These are phyloP conservation scores for Mortierella hygrophila DNA, from an alignment of 192 early-diverging fungal genomes.

Conservation along the genomic window DNA sequence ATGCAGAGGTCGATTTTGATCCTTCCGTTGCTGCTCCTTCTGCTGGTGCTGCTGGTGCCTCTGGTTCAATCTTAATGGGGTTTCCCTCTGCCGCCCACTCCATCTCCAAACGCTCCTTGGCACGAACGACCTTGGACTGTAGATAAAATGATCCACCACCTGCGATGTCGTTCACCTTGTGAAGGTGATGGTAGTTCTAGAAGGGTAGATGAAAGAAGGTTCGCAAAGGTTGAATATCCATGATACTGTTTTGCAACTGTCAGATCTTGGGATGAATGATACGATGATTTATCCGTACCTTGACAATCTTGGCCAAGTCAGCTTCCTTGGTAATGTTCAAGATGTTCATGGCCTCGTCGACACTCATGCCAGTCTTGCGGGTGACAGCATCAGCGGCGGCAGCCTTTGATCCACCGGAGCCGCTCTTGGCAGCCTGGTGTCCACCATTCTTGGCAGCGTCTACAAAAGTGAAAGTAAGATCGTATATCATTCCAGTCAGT, in stretches of 20 bases:
- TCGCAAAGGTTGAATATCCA: neutral
- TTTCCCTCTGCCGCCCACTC: constrained; percentile 78
- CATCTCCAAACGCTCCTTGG: constrained; percentile 94
- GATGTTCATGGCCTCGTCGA: constrained; percentile 94
- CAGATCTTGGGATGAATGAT: neutral
- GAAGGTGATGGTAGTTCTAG: constrained; percentile 89
- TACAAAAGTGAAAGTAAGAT: constrained; percentile 20
- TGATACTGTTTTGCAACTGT: no score
- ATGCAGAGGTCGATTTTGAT: constrained; percentile 6
- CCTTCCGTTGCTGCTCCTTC: constrained; percentile 7
- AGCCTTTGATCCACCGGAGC: constrained; percentile 60
- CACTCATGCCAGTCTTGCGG: constrained; percentile 82
- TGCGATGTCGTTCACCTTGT: constrained; percentile 87
- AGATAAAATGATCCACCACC: constrained; percentile 94
- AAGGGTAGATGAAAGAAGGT: neutral
- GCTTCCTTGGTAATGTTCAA: constrained; percentile 84
- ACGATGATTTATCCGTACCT: constrained; percentile 41
- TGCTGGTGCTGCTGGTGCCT: constrained; percentile 16
- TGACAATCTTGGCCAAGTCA: constrained; percentile 62
- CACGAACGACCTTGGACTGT: constrained; percentile 93
- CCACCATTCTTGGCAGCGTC: constrained; percentile 76
- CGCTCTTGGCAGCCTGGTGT: constrained; percentile 64
- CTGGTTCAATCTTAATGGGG: constrained; percentile 35
- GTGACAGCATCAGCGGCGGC: constrained; percentile 78
- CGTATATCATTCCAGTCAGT: neutral